Evolutionary conservation across 331 rosid genomes (phyloP), one percentile per base, ranked within the genome.

Genomic region (Quercus phellos): DNA sequence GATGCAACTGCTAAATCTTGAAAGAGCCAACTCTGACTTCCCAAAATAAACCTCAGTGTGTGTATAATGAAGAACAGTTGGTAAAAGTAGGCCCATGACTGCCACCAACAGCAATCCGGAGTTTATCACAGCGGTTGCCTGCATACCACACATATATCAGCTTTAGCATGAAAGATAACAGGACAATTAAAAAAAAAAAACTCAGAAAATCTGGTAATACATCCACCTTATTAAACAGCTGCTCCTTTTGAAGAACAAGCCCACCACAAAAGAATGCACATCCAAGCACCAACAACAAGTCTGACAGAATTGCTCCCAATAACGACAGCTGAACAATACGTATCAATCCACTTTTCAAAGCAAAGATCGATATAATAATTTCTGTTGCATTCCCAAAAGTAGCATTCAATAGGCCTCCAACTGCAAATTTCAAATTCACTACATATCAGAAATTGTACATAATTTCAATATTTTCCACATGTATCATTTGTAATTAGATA

Each of bases 301-400:
- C 86, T 38, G 98, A 93, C 84, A 93, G 77, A 82, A 93, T 90
- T 61, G 97, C 89, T 24, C 97, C 97, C 77, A 93, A 82, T 34
- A 93, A 81, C 7, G 96, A 93, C 78, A 86, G 92, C 90, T 93
- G 95, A 74, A 93, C 97, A 76, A 91, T 89, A 26, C 95, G 89
- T 29, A 76, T 74, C 92, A 93, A 80, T 85, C 90, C 94, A 61
- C 82, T 88, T 85, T 87, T 85, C 84, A 93, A 78, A 50, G 98
- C 98, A 77, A 88, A 93, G 66, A 93, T 83, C 64, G 98, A 87
- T 78, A 93, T 91, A 60, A 93, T 93, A 75, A 93, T 77, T 86
- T 93, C 97, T n/a, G 98, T 91, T 55, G 98, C 98, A 87, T 91
- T 93, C 77, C 98, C 97, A 84, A 93, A 91, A 64, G 96, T 91